Base-by-base conservation (phyloP, 495 filamentous ascomycete genomes). In the Melanomma pulvis-pyrius region DNA sequence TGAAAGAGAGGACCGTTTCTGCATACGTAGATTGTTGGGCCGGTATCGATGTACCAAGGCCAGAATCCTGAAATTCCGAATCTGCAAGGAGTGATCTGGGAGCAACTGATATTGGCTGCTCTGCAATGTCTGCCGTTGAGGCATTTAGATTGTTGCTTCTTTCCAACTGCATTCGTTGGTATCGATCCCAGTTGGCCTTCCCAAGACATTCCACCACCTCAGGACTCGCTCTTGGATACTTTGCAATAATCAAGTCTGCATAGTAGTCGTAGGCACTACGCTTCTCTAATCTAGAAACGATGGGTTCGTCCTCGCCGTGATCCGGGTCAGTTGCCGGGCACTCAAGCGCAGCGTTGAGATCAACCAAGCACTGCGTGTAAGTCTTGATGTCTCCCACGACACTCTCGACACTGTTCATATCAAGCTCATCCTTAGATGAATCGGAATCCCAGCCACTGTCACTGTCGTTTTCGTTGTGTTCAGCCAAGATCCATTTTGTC, bases 151-250 rank as follows among this genome's bases (percentile, higher is more conserved):
- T 53, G 25, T 25, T 15, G 24, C n/a, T 22, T 34, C 59, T 39
- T 44, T 57, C 63, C n/a, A 39, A 15, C 26, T 60, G 39, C 24
- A 63, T 8, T 3, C 65, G 65, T 44, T 51, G 54, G 39, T 69
- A 59, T 34, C 65, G 24, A 7, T 65, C 21, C 69, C 69, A 71
- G 32, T 69, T 71, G 5, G 69, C 69, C 47, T 61, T 59, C 24
- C 69, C 69, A 0, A 71, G 44, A 17, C 54, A 21, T 25, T 65
- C 15, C 4, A 57, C 49, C 1, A 69, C 25, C 7, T 34, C 30
- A 9, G n/a, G 2, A 34, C 32, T 32, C 5, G 65, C 59, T 48
- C 52, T 30, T 0, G 69, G 65, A 53, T 60, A 71, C 28, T 68
- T 69, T 1, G 41, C 47, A 19, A 22, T 50, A 28, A 68, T 67